Base-by-base conservation (phyloP, 2,329 filamentous ascomycete genomes). In the Colletotrichum sp. region DNA sequence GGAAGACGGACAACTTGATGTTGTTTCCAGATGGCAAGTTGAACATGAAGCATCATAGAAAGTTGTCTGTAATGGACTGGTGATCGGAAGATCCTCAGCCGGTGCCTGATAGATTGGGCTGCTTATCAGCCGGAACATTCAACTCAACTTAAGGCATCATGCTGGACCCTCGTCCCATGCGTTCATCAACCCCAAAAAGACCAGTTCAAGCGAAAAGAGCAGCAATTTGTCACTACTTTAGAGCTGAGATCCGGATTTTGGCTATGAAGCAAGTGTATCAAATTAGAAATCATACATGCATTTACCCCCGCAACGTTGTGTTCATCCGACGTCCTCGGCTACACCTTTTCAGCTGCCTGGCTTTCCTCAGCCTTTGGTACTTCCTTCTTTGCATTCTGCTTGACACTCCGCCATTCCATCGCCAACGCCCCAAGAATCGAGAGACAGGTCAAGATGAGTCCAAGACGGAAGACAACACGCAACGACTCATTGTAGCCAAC, bases 401-500 rank as follows among this genome's bases (percentile, higher is more conserved):
- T 80, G 3, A 81, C 78, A 8, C 76, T 82, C 2, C 76, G 89
- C 91, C 91, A 93, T 82, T 93, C 88, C 76, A 93, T 87, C 16
- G 86, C 84, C 4, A 87, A 78, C 0, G 87, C 85, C 1, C 89
- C 90, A 22, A 92, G 52, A 16, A 91, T 85, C 6, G 86, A 88
- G 5, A 91, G 48, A 6, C 84, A 83, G 1, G 86, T 84, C 72
- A 90, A 82, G 0, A 89, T 88, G 8, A 91, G 83, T 2, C 86
- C 86, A 4, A 93, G 88, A 75, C 90, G 89, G 79, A 91, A 93
- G 0, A 88, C 87, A 63, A 87, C 81, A 2, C 85, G 86, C 15
- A 94, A 79, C 0, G 91, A 87, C 8, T 83, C 78, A 78, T 93
- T 93, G 83, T 93, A 93, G 0, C 89, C 90, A 8, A 71, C 16